Conservation (phyloP, 83 land plant genomes). For the Picea engelmannii region DNA sequence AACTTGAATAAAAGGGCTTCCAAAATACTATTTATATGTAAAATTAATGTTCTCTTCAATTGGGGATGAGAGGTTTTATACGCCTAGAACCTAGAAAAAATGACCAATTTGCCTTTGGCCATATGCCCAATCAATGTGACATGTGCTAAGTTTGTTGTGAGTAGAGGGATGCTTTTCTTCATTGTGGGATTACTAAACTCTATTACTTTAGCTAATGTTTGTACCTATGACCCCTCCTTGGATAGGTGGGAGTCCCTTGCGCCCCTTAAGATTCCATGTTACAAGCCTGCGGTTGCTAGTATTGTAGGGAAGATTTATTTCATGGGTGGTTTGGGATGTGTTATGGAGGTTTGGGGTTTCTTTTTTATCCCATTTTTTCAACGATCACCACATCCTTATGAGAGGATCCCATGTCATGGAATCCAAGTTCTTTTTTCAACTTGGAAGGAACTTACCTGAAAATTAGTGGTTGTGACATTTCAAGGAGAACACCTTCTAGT, state of each 20-base stretch:
- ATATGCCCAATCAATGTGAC: neutral
- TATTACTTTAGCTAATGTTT: neutral
- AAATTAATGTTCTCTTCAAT: neutral
- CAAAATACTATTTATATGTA: neutral
- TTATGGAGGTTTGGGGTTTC: slow-evolving; percentile 12
- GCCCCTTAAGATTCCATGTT: neutral
- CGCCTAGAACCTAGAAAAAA: neutral
- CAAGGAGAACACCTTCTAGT: no score
- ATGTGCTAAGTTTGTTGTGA: slow-evolving; percentile 10
- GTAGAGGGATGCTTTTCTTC: slow-evolving; percentile 2
- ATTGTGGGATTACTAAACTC: slow-evolving; percentile 2
- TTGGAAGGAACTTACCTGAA: slow-evolving; percentile 3
- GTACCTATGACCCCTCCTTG: slow-evolving; percentile 1
- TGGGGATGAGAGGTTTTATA: slow-evolving; percentile 11
- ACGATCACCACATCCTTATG: neutral
- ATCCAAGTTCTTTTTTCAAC: slow-evolving; percentile 4
- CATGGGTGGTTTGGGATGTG: slow-evolving; percentile 11
- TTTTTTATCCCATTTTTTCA: slow-evolving; percentile 7
- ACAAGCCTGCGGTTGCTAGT: slow-evolving; percentile 6
- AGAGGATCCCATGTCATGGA: neutral
- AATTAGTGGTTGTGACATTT: neutral
- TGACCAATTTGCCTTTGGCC: neutral
- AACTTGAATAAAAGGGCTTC: neutral
- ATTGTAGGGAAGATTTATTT: slow-evolving; percentile 1
- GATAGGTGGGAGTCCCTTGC: slow-evolving; percentile 1